Evolutionary conservation across 106 monocot species (phyloP), one percentile per base, ranked within the genome.

Genomic region (Gastrodia elata): DNA sequence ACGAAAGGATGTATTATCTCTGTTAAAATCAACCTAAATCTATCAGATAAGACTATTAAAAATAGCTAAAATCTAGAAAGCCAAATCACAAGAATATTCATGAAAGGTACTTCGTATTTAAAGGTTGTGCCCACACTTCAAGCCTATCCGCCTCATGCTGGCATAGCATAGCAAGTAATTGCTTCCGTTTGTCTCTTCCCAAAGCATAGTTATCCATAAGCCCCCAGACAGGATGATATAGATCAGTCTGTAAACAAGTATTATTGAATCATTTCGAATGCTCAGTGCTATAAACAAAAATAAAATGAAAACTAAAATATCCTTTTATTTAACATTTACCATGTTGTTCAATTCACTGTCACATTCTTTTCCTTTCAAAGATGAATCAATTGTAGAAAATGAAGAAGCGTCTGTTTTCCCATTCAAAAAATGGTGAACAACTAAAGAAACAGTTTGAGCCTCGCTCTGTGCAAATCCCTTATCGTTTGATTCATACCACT

Each of bases 61-160:
- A 78, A 24, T 36, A 73, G 30, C 33, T 24, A 40, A 75, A 40
- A 78, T 40, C 10, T 30, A 64, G 36, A 3, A 70, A 71, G 6
- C 59, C 27, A 68, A 38, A 70, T 40, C 22, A 74, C 13, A 70
- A 36, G 40, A 18, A 82, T 11, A 57, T 71, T 39, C 49, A 6
- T 40, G 6, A 58, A 67, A 73, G 38, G 2, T 90, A 93, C 90
- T 93, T 93, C 38, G 75, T 87, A 85, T 91, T 98, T 72, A 93
- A 77, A 38, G 88, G 93, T 58, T 91, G 93, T 68, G 98, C 91
- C 93, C 93, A 98, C 41, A 98, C 93, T 87, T 98, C 98, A 80
- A 93, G 91, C 40, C 98, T 91, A 71, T 98, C 98, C 39, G 91
- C 83, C 74, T 98, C 98, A 87, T 98, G 85, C 71, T 98, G 97